A percentile compares a stretch with the other conserved stretches of the same genome.
These are phyloP conservation scores for Digitaria exilis DNA, from an alignment of 202 grass and related monocot species.

Conservation along the genomic window DNA sequence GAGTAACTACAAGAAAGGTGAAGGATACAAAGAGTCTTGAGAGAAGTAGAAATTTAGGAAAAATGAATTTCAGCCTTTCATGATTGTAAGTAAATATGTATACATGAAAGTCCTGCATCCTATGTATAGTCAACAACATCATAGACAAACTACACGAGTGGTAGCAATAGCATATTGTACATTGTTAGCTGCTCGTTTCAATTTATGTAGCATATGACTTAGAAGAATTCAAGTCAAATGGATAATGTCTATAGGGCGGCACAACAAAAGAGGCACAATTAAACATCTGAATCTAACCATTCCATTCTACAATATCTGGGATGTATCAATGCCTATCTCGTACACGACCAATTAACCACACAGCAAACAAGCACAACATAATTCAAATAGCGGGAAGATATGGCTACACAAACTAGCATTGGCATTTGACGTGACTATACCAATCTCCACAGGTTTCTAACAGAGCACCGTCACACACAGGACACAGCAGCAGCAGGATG, in stretches of 20 bases:
- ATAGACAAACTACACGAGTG: background rate
- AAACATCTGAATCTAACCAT: background rate
- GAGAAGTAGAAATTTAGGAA: background rate
- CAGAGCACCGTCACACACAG: background rate
- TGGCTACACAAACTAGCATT: slow-evolving; percentile 7
- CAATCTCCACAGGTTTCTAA: background rate
- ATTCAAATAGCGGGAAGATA: background rate
- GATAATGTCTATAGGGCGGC: background rate
- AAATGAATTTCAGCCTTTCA: background rate
- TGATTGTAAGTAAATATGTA: background rate
- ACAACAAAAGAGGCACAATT: background rate
- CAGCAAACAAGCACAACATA: background rate
- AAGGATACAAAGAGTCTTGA: background rate
- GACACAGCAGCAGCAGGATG: background rate
- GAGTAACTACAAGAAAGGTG: background rate
- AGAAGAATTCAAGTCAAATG: background rate
- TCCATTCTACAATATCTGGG: background rate
- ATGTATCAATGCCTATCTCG: background rate
- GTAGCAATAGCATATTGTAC: background rate
- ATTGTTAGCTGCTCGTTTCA: background rate
- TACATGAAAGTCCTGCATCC: background rate
- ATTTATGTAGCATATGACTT: background rate
- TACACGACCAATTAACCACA: background rate
- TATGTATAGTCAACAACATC: background rate
- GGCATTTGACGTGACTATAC: background rate